Evolutionary conservation across 257 asterid genomes (phyloP).

Genomic region (Rehmannia glutinosa): DNA sequence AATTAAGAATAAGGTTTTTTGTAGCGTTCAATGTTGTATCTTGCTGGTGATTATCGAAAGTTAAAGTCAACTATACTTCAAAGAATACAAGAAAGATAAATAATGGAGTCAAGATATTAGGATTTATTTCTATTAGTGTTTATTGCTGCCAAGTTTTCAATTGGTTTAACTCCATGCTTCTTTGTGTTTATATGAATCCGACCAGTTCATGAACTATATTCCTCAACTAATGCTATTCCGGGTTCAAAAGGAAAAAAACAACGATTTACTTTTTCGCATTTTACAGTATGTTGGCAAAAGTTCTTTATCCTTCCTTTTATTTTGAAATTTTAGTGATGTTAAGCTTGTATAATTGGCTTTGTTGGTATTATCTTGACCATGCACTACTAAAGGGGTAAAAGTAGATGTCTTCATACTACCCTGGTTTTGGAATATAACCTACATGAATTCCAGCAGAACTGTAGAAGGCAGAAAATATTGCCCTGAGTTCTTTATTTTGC

Average conservation of each 20-base stretch:
- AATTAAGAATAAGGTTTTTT: slow-evolving; percentile 8
- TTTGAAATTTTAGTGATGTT: slow-evolving; percentile 7
- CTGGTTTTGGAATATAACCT: background rate
- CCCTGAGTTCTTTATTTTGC: background rate
- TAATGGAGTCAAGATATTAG: slow-evolving; percentile 13
- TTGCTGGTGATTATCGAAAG: background rate
- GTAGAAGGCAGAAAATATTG: background rate
- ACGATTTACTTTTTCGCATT: background rate
- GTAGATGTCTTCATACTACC: background rate
- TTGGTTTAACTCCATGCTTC: background rate
- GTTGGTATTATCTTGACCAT: slow-evolving; percentile 1
- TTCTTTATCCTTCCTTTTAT: background rate
- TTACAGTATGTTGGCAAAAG: background rate
- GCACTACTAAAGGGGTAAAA: background rate
- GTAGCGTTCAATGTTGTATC: too few relatives aligned
- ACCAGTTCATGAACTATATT: background rate
- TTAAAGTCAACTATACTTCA: slow-evolving; percentile 23
- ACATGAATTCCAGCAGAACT: background rate
- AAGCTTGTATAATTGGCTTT: background rate
- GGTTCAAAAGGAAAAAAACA: background rate
- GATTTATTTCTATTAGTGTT: background rate
- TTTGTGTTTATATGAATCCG: slow-evolving; percentile 9
- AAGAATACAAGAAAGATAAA: background rate
- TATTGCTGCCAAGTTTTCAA: background rate
- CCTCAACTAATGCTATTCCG: background rate